Evolutionary conservation across 2,329 filamentous ascomycete species (phyloP).

Genomic region (Thielaviopsis musarum): DNA sequence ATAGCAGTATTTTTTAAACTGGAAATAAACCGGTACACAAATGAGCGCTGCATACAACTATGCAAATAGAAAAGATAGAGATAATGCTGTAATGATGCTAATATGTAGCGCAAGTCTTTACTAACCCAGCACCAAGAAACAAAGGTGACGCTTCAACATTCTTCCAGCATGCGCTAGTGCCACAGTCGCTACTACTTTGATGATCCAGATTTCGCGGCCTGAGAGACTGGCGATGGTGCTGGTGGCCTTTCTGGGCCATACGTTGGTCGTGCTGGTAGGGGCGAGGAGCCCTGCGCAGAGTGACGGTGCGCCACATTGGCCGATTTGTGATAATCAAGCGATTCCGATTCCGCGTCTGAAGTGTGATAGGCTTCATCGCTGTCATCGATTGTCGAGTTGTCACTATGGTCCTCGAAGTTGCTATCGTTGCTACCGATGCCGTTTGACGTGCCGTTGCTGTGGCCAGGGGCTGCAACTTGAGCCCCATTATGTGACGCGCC

Average conservation of each 20-base stretch:
- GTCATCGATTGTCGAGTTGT: not conserved
- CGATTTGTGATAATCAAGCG: not conserved
- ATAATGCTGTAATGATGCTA: not conserved
- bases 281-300: not conserved
- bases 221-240: slow-evolving; percentile 15
- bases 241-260: slow-evolving; percentile 10
- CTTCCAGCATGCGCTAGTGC: not conserved
- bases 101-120: not conserved
- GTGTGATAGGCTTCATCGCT: slow-evolving; percentile 6
- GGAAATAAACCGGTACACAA: not conserved
- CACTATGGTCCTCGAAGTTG: slow-evolving; percentile 1
- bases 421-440: not conserved
- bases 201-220: not conserved
- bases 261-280: slow-evolving; percentile 1
- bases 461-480: slow-evolving; percentile 1
- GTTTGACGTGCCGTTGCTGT: not conserved
- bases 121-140: not conserved
- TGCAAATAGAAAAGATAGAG: not conserved
- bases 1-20: not conserved
- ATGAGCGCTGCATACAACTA: not conserved
- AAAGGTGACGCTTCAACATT: not conserved
- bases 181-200: slow-evolving; percentile 2
- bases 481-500: not conserved
- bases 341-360: slow-evolving; percentile 8
- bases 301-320: not conserved